A percentile compares a stretch with the other conserved stretches of the same genome.
Conservation (phyloP, 2,329 filamentous ascomycete species). For the Alternaria sp. region DNA sequence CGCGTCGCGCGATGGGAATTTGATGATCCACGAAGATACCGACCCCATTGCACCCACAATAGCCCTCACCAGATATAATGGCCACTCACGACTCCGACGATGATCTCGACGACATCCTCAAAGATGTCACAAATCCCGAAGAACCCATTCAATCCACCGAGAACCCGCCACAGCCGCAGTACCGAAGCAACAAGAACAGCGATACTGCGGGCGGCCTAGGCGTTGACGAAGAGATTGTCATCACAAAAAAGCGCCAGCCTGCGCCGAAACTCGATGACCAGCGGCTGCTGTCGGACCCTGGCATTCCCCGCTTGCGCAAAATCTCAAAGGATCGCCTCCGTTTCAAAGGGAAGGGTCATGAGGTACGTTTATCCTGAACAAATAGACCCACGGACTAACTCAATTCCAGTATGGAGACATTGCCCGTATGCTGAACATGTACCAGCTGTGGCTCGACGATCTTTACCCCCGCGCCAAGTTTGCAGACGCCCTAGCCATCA, state of each 20-base stretch:
- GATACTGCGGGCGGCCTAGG: slow-evolving; percentile 64
- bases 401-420: slow-evolving; percentile 77
- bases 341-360: slow-evolving; percentile 92
- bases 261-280: slow-evolving; percentile 86
- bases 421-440: slow-evolving; percentile 81
- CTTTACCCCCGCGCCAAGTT: slow-evolving; percentile 95
- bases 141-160: slow-evolving; percentile 49
- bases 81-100: slow-evolving; percentile 46
- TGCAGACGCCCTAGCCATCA: slow-evolving; percentile 83
- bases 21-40: not conserved
- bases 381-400: slow-evolving; percentile 13
- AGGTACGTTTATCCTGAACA: slow-evolving; percentile 60
- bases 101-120: slow-evolving; percentile 72
- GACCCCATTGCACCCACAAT: not conserved
- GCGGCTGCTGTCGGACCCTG: slow-evolving; percentile 79
- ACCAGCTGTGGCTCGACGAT: slow-evolving; percentile 96
- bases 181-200: slow-evolving; percentile 20
- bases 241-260: slow-evolving; percentile 77
- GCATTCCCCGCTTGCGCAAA: slow-evolving; percentile 80
- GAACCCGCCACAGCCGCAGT: slow-evolving; percentile 18
- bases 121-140: slow-evolving; percentile 71
- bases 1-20: slow-evolving; percentile 16
- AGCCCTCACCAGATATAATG: slow-evolving; percentile 19
- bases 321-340: slow-evolving; percentile 73
- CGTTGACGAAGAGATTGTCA: slow-evolving; percentile 84